phyloP scores from a whole-genome alignment of 2,329 filamentous ascomycete species.

The Ascochyta fabae region DNA sequence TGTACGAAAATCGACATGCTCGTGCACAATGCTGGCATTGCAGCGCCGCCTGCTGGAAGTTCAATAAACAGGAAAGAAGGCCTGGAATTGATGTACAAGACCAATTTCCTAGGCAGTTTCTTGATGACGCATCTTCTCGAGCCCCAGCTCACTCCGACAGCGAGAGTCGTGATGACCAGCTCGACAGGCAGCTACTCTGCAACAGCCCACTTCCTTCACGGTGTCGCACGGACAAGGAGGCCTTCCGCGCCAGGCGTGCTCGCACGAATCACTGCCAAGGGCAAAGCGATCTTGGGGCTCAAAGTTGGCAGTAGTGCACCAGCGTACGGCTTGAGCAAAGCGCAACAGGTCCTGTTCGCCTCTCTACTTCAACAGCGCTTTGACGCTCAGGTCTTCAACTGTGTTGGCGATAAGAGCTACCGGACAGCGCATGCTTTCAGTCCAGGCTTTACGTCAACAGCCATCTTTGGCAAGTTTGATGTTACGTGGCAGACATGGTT shows the following conservation, averaged over 20 bases:
- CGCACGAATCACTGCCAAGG: neutral
- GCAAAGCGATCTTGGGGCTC: neutral
- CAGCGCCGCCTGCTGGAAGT: neutral
- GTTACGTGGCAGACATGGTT: conserved; percentile 19
- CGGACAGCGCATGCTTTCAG: conserved; percentile 17
- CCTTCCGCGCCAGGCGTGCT: neutral
- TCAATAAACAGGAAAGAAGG: conserved; percentile 11
- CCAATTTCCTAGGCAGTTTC: conserved; percentile 25
- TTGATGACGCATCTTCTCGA: conserved; percentile 25
- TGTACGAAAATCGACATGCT: conserved; percentile 23
- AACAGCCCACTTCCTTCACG: neutral
- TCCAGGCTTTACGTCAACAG: conserved; percentile 20
- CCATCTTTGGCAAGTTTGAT: conserved; percentile 20
- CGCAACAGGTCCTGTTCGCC: conserved; percentile 23
- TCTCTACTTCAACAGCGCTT: conserved; percentile 19
- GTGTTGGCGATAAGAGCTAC: neutral
- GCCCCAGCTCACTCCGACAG: conserved; percentile 3
- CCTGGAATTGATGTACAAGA: conserved; percentile 16
- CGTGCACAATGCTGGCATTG: conserved; percentile 27
- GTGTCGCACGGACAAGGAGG: neutral
- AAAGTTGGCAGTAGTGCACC: neutral
- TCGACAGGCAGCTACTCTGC: conserved; percentile 18
- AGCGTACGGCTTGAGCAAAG: conserved; percentile 19
- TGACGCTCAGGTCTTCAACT: neutral
- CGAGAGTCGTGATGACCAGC: conserved; percentile 23